Evolutionary conservation across 495 filamentous ascomycete species (phyloP).

Genomic region (Penicillium ucsense): DNA sequence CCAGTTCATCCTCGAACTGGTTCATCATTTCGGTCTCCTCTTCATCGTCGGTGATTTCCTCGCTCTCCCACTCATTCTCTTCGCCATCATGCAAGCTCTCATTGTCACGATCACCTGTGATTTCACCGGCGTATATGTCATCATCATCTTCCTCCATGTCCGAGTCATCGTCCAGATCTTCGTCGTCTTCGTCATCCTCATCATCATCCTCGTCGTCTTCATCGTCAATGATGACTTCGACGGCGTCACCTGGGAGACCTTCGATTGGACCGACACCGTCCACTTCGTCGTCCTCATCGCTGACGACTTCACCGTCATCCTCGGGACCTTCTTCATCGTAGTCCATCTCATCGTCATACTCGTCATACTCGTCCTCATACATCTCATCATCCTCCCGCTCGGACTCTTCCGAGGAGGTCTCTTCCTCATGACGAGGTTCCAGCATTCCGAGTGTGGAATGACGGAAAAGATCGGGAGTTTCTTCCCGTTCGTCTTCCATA

Average conservation of each 20-base stretch:
- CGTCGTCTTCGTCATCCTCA: slow-evolving; percentile 61
- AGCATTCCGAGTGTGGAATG: slow-evolving; percentile 95
- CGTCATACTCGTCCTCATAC: slow-evolving; percentile 76
- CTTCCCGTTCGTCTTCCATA: slow-evolving; percentile 78
- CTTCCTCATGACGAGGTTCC: slow-evolving; percentile 71
- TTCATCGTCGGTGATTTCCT: slow-evolving; percentile 45
- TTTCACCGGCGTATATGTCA: slow-evolving; percentile 43
- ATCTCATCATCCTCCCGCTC: slow-evolving; percentile 74
- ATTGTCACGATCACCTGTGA: slow-evolving; percentile 55
- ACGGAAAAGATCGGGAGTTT: slow-evolving; percentile 93
- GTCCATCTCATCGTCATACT: slow-evolving; percentile 84
- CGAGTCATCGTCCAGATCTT: slow-evolving; percentile 29
- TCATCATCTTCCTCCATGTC: slow-evolving; percentile 46
- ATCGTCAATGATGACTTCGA: slow-evolving; percentile 79
- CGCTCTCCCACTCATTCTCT: slow-evolving; percentile 53
- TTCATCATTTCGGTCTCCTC: slow-evolving; percentile 46
- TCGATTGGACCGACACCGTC: slow-evolving; percentile 77
- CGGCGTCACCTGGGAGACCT: slow-evolving; percentile 70
- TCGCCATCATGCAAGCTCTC: slow-evolving; percentile 48
- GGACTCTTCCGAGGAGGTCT: slow-evolving; percentile 54
- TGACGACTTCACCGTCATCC: slow-evolving; percentile 77
- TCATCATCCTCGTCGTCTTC: slow-evolving; percentile 57
- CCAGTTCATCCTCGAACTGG: slow-evolving; percentile 39
- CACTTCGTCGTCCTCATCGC: slow-evolving; percentile 80
- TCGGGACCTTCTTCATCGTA: slow-evolving; percentile 68